Evolutionary conservation across 2,329 filamentous ascomycete genomes (phyloP), one percentile per base, ranked within the genome.

Genomic region (Metarhizium robertsii): DNA sequence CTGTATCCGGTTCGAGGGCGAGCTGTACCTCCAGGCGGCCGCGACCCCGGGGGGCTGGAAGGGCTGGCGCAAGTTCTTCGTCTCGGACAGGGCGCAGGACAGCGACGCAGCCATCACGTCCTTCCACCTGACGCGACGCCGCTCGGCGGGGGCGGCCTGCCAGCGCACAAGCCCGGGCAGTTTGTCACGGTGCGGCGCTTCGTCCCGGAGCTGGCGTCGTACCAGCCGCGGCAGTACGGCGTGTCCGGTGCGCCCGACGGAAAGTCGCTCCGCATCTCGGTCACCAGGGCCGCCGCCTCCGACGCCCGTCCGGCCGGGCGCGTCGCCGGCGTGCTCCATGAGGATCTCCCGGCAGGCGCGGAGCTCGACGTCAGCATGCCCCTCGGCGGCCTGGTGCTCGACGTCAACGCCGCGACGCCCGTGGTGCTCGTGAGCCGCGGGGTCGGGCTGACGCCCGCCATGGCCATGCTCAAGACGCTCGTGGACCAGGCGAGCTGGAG

Each of bases 211-310:
- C 70, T 79, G 51, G 77, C 78, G 25, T 77, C 81, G 63, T 70
- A 74, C 60, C 86, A 89, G 66, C 76, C 81, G 10, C 75, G 86
- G 49, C 86, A 89, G 69, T 89, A 88, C 71, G 86, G 83, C 40
- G 76, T 89, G 56, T 85, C 79, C 62, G 84, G 87, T 62, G 75
- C 78, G 49, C 84, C 82, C 2, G 72, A 73, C 4, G 69, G 75
- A 10, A 74, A 79, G 45, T 78, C 82, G 67, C 86, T 86, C 67
- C 79, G 85, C 52, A 84, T 89, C 68, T 85, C 78, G 53, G 78
- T 89, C 53, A 88, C 88, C 11, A 3, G 75, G 78, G 66, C 72
- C 2, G 70, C 77, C n/a, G 69, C 74, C 1, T 67, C 69, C 47
- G 73, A 75, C 18, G 70, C 72, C 61, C 68, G 74, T 30, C 73